Evolutionary conservation across 768 basidiomycete genomes (phyloP), one percentile per base, ranked within the genome.

Genomic region (Suillus clintonianus): DNA sequence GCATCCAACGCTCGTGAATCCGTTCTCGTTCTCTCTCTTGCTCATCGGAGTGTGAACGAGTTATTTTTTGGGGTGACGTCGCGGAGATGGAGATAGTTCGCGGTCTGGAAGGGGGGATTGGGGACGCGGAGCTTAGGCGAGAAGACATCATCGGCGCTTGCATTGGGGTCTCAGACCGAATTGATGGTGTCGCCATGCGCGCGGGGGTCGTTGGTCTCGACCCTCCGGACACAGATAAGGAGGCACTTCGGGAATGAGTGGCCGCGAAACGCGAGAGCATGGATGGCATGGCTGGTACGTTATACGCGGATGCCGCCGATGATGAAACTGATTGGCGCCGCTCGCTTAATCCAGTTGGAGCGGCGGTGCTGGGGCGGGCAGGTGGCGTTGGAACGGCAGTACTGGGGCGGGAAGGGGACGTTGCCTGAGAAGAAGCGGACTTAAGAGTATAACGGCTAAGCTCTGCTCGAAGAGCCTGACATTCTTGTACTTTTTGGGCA

Each of bases 401-500:
- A 47, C 68, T 58, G 45, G 70, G 74, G 2, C 74, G 74, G 1
- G 61, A 56, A 5, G 74, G 74, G 1, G 74, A 67, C 14, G 68
- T 57, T 2, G 70, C 68, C 19, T 32, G 30, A 32, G 56, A 27
- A 2, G 68, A 22, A 11, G 77, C 65, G 2, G 76, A 74, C 57
- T 77, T 75, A 30, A 77, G 65, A 30, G 68, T 85, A 66, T 82
- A 71, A 59, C 89, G 85, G 76, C 77, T 85, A 61, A 89, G 76
- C 77, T 92, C 90, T 62, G 83, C 82, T 61, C 86, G 87, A 50
- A 91, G 82, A 69, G 81, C 81, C 72, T 89, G 87, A 71, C 82
- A 86, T 78, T 91, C 90, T 78, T 88, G 88, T 62, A 85, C 81
- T 82, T 89, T 89, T 80, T 87, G 85, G 66, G 81, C 77, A 76